These are phyloP conservation scores for Sungouiella thailandica DNA, from an alignment of 805 yeast genomes.

Conservation along the genomic window DNA sequence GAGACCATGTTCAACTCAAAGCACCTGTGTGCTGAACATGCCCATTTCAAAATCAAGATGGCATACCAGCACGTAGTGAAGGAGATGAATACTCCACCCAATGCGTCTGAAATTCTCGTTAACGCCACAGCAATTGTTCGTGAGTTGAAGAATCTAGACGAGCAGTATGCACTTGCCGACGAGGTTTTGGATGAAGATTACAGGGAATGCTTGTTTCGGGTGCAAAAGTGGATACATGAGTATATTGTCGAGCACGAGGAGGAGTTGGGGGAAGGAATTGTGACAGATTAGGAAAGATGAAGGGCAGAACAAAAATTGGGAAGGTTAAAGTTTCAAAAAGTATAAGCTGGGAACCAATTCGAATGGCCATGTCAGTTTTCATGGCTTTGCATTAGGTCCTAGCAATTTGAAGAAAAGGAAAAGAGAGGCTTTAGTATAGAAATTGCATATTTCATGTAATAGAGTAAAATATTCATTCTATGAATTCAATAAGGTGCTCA, in stretches of 20 bases:
- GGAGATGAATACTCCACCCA: background rate
- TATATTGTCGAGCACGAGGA: constrained; percentile 8
- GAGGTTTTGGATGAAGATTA: constrained; percentile 8
- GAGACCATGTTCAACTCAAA: constrained; percentile 4
- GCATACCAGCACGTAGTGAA: constrained; percentile 6
- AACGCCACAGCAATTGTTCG: constrained; percentile 1
- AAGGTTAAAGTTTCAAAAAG: too few species aligned
- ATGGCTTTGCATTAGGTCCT: too few species aligned
- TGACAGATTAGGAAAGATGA: too few species aligned
- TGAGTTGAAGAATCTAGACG: background rate
- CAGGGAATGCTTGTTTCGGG: constrained; percentile 7
- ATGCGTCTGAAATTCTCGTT: background rate
- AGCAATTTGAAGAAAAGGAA: too few species aligned
- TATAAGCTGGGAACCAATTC: too few species aligned
- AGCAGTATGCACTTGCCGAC: background rate
- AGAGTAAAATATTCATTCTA: too few species aligned
- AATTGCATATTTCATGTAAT: too few species aligned
- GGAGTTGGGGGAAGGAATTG: background rate
- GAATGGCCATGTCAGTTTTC: too few species aligned
- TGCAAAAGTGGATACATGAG: constrained; percentile 7
- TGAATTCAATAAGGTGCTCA: too few species aligned
- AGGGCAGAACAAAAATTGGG: too few species aligned
- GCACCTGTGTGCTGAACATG: constrained; percentile 9
- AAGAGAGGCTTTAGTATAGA: too few species aligned
- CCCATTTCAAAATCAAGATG: constrained; percentile 6